Conservation (phyloP, 805 yeast species). For the Cyberlindnera euphorbiae region DNA sequence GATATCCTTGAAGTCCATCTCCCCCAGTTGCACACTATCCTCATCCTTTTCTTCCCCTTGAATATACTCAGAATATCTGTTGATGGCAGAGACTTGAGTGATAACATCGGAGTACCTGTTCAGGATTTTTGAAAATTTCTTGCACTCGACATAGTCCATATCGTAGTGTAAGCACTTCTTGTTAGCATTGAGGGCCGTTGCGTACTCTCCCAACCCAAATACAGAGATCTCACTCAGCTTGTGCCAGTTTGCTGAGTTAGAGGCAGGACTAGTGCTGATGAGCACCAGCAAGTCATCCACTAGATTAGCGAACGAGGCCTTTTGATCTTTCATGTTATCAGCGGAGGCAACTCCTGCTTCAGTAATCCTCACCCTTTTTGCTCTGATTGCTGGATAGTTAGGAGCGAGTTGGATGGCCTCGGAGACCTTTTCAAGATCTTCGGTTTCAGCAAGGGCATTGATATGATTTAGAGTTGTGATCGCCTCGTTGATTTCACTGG, state of each 20-base stretch:
- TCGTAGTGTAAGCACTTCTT: conserved; percentile 73
- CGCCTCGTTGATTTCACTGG: conserved; percentile 14
- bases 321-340: conserved; percentile 16
- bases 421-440: conserved; percentile 29
- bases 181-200: conserved; percentile 45
- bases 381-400: conserved; percentile 32
- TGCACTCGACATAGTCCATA: conserved; percentile 64
- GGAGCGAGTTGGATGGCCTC: conserved; percentile 40
- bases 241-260: conserved; percentile 27
- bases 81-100: conserved; percentile 34
- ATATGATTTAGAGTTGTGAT: conserved; percentile 17
- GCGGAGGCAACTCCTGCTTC: conserved; percentile 1
- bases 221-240: conserved; percentile 36
- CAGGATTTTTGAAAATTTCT: conserved; percentile 47
- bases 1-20: conserved; percentile 37
- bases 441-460: conserved; percentile 19
- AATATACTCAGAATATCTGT: conserved; percentile 41
- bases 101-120: conserved; percentile 36
- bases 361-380: conserved; percentile 6
- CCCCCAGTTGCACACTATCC: conserved; percentile 37
- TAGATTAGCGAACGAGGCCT: conserved; percentile 16
- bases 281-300: conserved; percentile 27
- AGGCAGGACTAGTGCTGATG: conserved; percentile 22
- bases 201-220: conserved; percentile 49
- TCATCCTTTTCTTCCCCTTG: conserved; percentile 29